These are phyloP conservation scores for Calonectria pseudoturangicola DNA, from an alignment of 2,329 filamentous ascomycete species.

Conservation along the genomic window DNA sequence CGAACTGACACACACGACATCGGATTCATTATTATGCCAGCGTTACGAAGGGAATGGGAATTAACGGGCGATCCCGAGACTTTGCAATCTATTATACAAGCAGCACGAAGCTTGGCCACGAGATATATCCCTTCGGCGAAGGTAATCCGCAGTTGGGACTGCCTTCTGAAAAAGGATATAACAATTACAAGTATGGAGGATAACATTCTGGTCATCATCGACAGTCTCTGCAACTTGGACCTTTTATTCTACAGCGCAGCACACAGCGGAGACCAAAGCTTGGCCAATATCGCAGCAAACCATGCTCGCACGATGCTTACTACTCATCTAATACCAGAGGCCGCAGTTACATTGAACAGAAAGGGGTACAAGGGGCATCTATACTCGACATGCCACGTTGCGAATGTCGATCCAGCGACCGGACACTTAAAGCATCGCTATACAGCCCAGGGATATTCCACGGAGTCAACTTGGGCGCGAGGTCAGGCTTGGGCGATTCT, in stretches of 20 bases:
- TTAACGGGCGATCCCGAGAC: slow-evolving; percentile 63
- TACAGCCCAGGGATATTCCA: slow-evolving; percentile 68
- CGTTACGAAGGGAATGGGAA: slow-evolving; percentile 68
- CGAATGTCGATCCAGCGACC: slow-evolving; percentile 65
- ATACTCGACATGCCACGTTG: slow-evolving; percentile 64
- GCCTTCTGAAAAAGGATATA: slow-evolving; percentile 56
- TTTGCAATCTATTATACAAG: slow-evolving; percentile 63
- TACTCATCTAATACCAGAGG: slow-evolving; percentile 62
- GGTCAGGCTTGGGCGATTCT: slow-evolving; percentile 70
- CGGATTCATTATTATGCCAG: slow-evolving; percentile 71
- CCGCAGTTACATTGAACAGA: slow-evolving; percentile 15
- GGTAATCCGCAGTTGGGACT: slow-evolving; percentile 71
- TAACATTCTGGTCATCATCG: slow-evolving; percentile 63
- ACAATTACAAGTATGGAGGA: slow-evolving; percentile 54
- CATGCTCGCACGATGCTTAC: slow-evolving; percentile 63
- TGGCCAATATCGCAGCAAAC: slow-evolving; percentile 59
- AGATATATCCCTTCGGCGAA: slow-evolving; percentile 63
- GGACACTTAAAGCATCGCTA: slow-evolving; percentile 62
- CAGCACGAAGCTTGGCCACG: slow-evolving; percentile 65
- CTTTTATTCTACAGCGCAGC: slow-evolving; percentile 62
- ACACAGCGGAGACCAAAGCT: slow-evolving; percentile 54
- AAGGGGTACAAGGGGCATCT: slow-evolving; percentile 47
- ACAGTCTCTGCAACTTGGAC: slow-evolving; percentile 65
- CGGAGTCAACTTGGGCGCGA: slow-evolving; percentile 68
- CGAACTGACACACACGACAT: slow-evolving; percentile 73